A percentile compares a stretch with the other conserved stretches of the same genome.
These are phyloP conservation scores for Parasarocladium wereldwijsianum DNA, from an alignment of 2,329 filamentous ascomycete species.

Conservation along the genomic window DNA sequence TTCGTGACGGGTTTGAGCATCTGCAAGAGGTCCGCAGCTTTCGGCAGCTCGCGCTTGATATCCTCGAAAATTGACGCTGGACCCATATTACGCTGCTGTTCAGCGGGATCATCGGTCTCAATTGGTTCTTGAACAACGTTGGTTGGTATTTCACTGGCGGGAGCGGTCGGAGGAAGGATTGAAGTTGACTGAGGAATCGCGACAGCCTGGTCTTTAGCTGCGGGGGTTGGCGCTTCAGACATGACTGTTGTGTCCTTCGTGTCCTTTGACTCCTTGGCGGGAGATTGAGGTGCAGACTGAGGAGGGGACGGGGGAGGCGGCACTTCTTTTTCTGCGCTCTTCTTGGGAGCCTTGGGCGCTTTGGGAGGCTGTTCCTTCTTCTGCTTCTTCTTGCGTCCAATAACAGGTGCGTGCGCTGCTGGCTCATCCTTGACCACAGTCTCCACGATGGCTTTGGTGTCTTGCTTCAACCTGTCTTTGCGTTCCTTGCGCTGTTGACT, in stretches of 20 bases:
- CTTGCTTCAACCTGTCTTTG: constrained; percentile 51
- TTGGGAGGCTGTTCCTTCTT: constrained; percentile 51
- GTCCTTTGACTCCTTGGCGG: constrained; percentile 6
- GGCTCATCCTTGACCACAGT: constrained; percentile 30
- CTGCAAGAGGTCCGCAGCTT: constrained; percentile 19
- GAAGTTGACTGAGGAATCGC: too few relatives aligned
- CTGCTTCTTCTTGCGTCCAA: constrained; percentile 73
- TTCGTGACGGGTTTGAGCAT: constrained; percentile 21
- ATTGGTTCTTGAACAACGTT: background rate
- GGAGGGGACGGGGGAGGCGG: background rate
- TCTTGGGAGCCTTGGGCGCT: constrained; percentile 8
- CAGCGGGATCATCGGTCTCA: constrained; percentile 3
- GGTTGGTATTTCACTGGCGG: background rate
- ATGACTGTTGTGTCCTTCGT: constrained; percentile 7
- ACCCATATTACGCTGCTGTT: constrained; percentile 11
- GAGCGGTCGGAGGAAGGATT: too few relatives aligned
- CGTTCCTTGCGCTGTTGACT: constrained; percentile 66
- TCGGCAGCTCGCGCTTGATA: constrained; percentile 18
- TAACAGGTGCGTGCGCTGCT: constrained; percentile 53
- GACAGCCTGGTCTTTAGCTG: background rate
- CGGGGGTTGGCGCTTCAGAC: constrained; percentile 5
- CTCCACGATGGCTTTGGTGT: constrained; percentile 39
- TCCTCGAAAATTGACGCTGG: constrained; percentile 21
- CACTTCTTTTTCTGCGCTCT: constrained; percentile 4
- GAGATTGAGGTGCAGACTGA: constrained; percentile 5